These are phyloP conservation scores for Quercus phellos DNA, from an alignment of 331 rosid species.

Conservation along the genomic window DNA sequence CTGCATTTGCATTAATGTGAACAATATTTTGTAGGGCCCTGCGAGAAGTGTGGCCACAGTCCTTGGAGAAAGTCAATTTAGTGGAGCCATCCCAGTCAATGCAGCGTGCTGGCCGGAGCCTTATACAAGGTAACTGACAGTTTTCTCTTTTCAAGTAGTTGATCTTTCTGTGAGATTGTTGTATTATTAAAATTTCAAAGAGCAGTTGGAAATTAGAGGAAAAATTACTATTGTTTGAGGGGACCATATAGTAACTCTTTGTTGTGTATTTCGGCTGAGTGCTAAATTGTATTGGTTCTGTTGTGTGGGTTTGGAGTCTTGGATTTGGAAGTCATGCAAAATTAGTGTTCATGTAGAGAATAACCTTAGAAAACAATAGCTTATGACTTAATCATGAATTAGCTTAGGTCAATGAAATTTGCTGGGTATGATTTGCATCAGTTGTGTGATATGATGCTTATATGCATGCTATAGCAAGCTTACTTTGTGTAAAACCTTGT, in stretches of 20 bases:
- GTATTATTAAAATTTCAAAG: background rate
- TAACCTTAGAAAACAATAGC: background rate
- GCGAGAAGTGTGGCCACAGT: constrained; percentile 84
- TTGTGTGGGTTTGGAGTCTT: background rate
- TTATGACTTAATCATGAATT: background rate
- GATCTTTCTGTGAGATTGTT: constrained; percentile 4
- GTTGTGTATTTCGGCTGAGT: no score
- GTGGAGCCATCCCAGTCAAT: constrained; percentile 95
- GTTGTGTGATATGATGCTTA: background rate
- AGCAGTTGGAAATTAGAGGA: background rate
- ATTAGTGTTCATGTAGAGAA: background rate
- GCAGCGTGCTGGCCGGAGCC: constrained; percentile 88
- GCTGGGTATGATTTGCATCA: background rate
- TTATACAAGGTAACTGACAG: constrained; percentile 62
- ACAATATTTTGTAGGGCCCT: constrained; percentile 65
- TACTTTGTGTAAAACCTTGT: background rate
- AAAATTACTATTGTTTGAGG: background rate
- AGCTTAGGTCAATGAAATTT: background rate
- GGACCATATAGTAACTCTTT: background rate
- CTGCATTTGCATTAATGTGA: constrained; percentile 4
- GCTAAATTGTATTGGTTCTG: background rate
- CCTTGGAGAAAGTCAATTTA: constrained; percentile 68
- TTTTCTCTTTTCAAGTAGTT: constrained; percentile 4
- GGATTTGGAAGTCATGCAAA: background rate
- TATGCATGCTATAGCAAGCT: background rate